These are phyloP conservation scores for Beta corolliflora DNA, from an alignment of 179 eudicot species.

Conservation along the genomic window DNA sequence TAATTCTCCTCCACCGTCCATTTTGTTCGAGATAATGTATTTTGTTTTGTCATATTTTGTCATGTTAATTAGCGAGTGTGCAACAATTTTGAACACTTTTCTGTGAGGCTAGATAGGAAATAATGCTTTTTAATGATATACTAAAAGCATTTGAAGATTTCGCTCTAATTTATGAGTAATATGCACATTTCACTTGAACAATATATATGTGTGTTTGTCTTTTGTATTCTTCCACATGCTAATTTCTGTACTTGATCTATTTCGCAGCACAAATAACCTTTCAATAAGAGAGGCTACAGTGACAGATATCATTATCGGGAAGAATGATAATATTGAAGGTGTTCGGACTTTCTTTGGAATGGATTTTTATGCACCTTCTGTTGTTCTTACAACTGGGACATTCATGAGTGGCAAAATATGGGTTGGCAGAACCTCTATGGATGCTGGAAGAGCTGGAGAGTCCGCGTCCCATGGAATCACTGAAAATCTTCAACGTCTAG, in stretches of 20 bases:
- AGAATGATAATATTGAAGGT: constrained; percentile 91
- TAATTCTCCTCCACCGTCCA: background rate
- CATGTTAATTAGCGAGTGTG: background rate
- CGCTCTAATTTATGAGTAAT: background rate
- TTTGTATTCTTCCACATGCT: constrained; percentile 4
- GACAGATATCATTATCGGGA: constrained; percentile 78
- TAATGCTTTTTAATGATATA: background rate
- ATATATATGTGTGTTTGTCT: background rate
- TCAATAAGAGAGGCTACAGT: constrained; percentile 97
- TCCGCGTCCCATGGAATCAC: constrained; percentile 96
- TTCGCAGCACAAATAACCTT: constrained; percentile 80
- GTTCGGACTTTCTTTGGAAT: constrained; percentile 93
- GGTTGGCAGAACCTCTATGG: constrained; percentile 97
- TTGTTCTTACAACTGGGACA: constrained; percentile 95
- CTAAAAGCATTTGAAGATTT: background rate
- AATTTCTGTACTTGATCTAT: constrained; percentile 11
- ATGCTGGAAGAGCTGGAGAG: constrained; percentile 99
- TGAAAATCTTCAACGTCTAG: constrained; percentile 76
- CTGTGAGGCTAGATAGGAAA: background rate
- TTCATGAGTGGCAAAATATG: constrained; percentile 99
- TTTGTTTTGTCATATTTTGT: background rate
- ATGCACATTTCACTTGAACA: background rate
- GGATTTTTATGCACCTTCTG: constrained; percentile 88
- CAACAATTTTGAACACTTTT: background rate
- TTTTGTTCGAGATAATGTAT: background rate